Evolutionary conservation across 441 rosid species (phyloP).

Genomic region (Gossypium davidsonii): DNA sequence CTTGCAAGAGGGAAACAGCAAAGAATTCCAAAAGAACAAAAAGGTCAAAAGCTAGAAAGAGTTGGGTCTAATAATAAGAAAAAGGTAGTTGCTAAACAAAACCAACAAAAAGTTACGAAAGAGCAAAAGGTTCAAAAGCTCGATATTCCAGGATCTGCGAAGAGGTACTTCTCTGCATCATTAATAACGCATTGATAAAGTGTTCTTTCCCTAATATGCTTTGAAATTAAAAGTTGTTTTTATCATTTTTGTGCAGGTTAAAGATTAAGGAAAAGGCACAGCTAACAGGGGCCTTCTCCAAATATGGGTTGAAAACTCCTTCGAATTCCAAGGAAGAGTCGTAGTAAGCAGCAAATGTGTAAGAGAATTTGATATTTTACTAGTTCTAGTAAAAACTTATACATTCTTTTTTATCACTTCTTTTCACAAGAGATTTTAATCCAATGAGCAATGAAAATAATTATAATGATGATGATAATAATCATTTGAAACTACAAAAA

Average conservation of each 20-base stretch:
- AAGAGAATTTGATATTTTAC: background rate
- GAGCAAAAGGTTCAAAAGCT: conserved; percentile 33
- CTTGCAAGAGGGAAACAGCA: conserved; percentile 28
- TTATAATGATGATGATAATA: background rate
- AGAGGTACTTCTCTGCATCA: conserved; percentile 38
- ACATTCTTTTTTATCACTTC: background rate
- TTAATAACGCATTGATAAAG: background rate
- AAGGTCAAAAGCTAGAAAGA: conserved; percentile 20
- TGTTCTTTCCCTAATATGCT: background rate
- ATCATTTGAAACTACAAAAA: background rate
- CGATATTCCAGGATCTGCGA: conserved; percentile 63
- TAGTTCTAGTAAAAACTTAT: background rate
- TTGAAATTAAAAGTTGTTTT: background rate
- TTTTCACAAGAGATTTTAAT: background rate
- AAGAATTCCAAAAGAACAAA: conserved; percentile 22
- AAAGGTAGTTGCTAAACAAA: conserved; percentile 27
- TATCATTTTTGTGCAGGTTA: conserved; percentile 37
- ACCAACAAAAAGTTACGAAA: conserved; percentile 27
- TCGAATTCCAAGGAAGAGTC: conserved; percentile 26
- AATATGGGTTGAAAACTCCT: conserved; percentile 50
- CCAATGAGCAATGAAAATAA: background rate
- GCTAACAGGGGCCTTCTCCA: conserved; percentile 55
- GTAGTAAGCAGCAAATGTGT: background rate
- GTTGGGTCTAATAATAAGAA: conserved; percentile 13
- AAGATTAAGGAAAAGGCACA: conserved; percentile 69